Base-by-base conservation (phyloP, 164 flowering plant species). In the Kalanchoe fedtschenkoi region DNA sequence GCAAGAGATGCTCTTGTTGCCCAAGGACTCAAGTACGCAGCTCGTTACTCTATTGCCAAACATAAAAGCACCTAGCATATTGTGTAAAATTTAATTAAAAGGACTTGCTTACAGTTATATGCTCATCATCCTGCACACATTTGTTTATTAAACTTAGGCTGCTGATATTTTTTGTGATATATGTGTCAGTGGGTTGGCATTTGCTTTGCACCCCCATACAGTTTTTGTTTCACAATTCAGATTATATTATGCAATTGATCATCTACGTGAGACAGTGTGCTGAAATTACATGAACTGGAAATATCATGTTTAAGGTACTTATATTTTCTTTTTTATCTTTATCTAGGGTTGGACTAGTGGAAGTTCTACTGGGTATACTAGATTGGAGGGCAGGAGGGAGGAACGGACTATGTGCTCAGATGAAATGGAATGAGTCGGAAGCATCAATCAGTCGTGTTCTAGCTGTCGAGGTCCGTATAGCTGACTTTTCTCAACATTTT, bases 381-480 rank as follows among this genome's bases (percentile, higher is more conserved):
- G 96, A 95, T 74, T 91, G 99, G 99, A 82, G 96, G 62, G 91
- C 97, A 68, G 97, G 96, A 21, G 99, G 96, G 67, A 84, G 88
- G 71, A 83, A 79, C 75, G 96, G 96, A 16, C 84, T 95, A 65
- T 82, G 86, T 69, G 76, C 96, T 41, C 96, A 89, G 74, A 91
- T 95, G 97, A 91, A 95, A 74, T 95, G 99, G 99, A 95, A 87
- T 62, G 99, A 95, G 71, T 91, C 99, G 62, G 99, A 95, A 83
- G 96, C 99, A 69, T 84, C 99, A 43, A 85, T 91, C 69, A 97
- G 97, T 53, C 84, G 99, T 29, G 99, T 95, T 58, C 89, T 95
- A 54, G 99, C 97, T 32, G 68, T 95, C 73, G 99, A 91, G 95
- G 99, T 91, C 9, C 60, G 77, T 51, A 24, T 16, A 24, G 34